Percentiles rank a stretch among this genome's conserved stretches.
Evolutionary conservation across 208 protist genomes (phyloP).

Genomic region (Blastocrithidia nonstop): DNA sequence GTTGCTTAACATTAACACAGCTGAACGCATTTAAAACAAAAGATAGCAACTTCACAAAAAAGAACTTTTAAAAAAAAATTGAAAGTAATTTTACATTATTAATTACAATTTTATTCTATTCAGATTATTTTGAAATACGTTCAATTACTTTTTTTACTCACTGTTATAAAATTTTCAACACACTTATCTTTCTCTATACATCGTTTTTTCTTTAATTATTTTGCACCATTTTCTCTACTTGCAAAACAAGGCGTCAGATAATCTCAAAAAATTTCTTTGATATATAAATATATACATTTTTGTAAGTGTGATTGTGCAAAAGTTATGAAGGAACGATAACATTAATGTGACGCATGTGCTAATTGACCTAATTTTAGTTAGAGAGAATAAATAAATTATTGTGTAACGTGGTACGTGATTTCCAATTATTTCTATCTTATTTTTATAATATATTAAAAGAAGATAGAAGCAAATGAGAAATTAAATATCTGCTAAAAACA

Average conservation of each 20-base stretch:
- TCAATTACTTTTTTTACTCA: conserved; percentile 4
- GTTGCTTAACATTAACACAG: conserved; percentile 87
- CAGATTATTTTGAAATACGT: conserved; percentile 4
- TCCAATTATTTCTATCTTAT: conserved; percentile 2
- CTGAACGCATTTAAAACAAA: conserved; percentile 52
- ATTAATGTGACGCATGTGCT: too few species aligned
- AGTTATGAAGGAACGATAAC: too few species aligned
- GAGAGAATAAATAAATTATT: too few species aligned
- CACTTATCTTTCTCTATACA: not conserved
- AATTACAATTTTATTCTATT: not conserved
- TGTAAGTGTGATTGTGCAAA: too few species aligned
- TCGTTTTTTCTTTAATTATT: not conserved
- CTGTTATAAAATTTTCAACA: not conserved
- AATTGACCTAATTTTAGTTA: too few species aligned
- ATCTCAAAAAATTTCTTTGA: too few species aligned
- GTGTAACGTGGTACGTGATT: not conserved
- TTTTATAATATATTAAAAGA: not conserved
- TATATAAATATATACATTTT: too few species aligned
- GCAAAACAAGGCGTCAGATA: too few species aligned
- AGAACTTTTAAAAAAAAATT: too few species aligned
- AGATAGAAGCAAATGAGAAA: not conserved
- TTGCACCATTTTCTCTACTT: not conserved
- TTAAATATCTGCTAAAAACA: too few species aligned
- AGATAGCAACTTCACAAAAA: not conserved
- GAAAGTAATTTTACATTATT: not conserved